Base-by-base conservation (phyloP, 805 yeast genomes). In the Metschnikowia noctiluminum region DNA sequence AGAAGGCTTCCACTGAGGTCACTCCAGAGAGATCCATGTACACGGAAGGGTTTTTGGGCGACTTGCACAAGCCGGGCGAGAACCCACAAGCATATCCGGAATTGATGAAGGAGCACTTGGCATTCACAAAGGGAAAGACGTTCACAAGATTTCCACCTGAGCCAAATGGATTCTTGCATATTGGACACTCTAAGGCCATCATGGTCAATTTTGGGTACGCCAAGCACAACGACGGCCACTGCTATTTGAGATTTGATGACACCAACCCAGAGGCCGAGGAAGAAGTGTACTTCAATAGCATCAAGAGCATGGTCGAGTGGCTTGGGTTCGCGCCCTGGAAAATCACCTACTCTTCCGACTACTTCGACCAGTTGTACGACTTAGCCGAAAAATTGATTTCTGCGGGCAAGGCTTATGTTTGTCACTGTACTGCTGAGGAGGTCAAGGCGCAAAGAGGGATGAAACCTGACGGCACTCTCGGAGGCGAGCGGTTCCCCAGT, bases 211-310 rank as follows among this genome's bases (percentile, higher is more conserved):
- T 94, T 69, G 99, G 99, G n/a, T 94, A 77, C 68, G 99, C 99
- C 37, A 85, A 87, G 64, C 85, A 74, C 70, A 77, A 90, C 66
- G 78, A 81, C 53, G 99, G 99, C 55, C 76, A 80, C 45, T 94
- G 99, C 69, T 89, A 90, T 65, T 78, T 94, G 66, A 81, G 99
- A 67, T 94, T 82, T 61, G 99, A 94, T 69, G 99, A 94, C 65
- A 94, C 99, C 32, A 94, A 94, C 63, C 99, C 99, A 1, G 99
- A 94, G 70, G 97, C 97, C 40, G 99, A 94, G 71, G 97, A 94
- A 59, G 97, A 90, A 58, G 81, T 82, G 47, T 94, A 87, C 66
- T 89, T 94, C 68, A 82, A 81, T 56, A 84, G 96, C 41, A 94
- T 94, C 52, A 74, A 81, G 62, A 84, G 83, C 54, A 88, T 92